These are phyloP conservation scores for Suillus variegatus DNA, from an alignment of 768 basidiomycete species.

Conservation along the genomic window DNA sequence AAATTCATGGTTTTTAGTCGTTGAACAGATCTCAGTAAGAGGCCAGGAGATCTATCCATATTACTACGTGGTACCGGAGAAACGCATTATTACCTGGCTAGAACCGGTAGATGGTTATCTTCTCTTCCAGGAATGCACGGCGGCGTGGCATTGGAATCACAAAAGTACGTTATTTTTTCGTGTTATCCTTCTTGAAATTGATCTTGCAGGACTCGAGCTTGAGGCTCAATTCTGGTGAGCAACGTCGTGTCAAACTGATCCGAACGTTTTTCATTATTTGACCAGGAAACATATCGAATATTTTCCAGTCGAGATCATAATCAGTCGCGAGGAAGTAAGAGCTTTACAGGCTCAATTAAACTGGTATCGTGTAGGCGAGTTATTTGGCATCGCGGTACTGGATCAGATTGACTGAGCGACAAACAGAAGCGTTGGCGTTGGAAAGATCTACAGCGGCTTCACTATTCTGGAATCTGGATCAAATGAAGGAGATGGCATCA, in stretches of 20 bases:
- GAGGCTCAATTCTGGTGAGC: slow-evolving; percentile 3
- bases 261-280: not conserved
- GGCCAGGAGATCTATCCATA: too few relatives aligned
- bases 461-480: not conserved
- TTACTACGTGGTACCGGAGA: too few relatives aligned
- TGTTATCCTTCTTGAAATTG: too few relatives aligned
- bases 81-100: too few relatives aligned
- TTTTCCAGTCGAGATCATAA: not conserved
- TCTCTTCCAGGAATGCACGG: too few relatives aligned
- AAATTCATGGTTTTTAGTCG: too few relatives aligned
- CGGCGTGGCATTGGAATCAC: too few relatives aligned
- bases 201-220: not conserved
- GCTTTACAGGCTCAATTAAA: not conserved
- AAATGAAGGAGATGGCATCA: not conserved
- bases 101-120: too few relatives aligned
- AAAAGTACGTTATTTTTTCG: too few relatives aligned
- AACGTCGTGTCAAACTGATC: not conserved
- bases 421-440: not conserved
- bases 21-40: too few relatives aligned
- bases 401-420: not conserved
- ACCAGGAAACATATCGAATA: slow-evolving; percentile 5
- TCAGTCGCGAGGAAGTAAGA: not conserved
- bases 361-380: not conserved
- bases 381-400: not conserved
- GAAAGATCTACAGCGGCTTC: not conserved